Base-by-base conservation (phyloP, 495 filamentous ascomycete genomes). In the Penicillium flavigenum region DNA sequence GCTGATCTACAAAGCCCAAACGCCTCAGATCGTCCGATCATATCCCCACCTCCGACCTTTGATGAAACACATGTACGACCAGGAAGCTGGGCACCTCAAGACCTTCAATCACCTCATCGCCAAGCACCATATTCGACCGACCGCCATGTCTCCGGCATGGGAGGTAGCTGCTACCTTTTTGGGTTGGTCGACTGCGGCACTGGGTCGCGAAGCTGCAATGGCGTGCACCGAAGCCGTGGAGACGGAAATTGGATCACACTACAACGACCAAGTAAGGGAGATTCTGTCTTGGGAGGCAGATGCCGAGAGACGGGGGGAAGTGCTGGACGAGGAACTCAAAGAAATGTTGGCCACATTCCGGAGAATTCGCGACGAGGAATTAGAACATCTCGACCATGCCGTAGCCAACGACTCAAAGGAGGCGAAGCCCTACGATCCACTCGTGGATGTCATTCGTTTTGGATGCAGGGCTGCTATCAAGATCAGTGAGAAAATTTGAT, bases 211-310 rank as follows among this genome's bases (percentile, higher is more conserved):
- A 75, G 93, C 94, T 0, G 92, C 94, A 4, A 98, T 98, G 94
- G 94, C 95, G 22, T 98, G 94, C 68, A 98, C 94, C 11, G 94
- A 98, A 74, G 94, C 94, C 5, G 92, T 98, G 29, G 94, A 98
- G 77, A 98, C 95, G 29, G 94, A 98, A 78, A 98, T 98, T 61
- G 94, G 95, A 1, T 83, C 83, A 16, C 94, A 98, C 72, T 98
- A 98, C 69, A 98, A 98, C 70, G 86, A 85, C 41, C 94, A 98
- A 75, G 88, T 98, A 32, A 73, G 89, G 47, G 78, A 81, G 39
- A 76, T 98, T 65, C 65, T 98, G 29, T 83, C 84, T 55, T 97
- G 96, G 90, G 79, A 90, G 59, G 79, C 82, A 31, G 81, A 86
- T 66, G 78, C 81, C 58, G 79, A 84, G 58, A 72, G 61, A 7